Evolutionary conservation across 305 asterid species (phyloP).

Genomic region (Plantago rigida): DNA sequence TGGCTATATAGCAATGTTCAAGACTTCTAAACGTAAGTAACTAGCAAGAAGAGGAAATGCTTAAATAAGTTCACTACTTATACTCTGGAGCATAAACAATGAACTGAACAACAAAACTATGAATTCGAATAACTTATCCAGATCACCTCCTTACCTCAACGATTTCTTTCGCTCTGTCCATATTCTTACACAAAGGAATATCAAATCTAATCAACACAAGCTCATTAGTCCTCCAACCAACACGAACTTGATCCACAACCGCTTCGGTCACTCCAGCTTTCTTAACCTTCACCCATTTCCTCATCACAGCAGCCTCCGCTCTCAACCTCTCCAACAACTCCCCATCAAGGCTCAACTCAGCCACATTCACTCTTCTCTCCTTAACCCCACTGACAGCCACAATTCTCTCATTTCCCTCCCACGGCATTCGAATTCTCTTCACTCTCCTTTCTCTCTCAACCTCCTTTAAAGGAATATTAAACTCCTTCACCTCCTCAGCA

Average conservation of each 20-base stretch:
- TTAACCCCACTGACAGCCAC: constrained; percentile 34
- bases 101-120: neutral
- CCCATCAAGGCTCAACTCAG: constrained; percentile 53
- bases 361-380: constrained; percentile 43
- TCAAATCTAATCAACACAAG: constrained; percentile 83
- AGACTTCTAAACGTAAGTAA: neutral
- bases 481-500: constrained; percentile 25
- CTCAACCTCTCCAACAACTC: constrained; percentile 59
- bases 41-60: neutral
- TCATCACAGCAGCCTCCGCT: constrained; percentile 53
- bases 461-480: constrained; percentile 33
- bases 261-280: constrained; percentile 80
- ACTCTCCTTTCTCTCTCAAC: constrained; percentile 33
- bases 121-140: constrained; percentile 6
- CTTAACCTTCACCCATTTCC: constrained; percentile 82
- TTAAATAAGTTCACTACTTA: neutral
- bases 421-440: constrained; percentile 54
- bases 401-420: constrained; percentile 57
- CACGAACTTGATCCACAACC: constrained; percentile 58
- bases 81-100: neutral
- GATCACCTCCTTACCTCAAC: constrained; percentile 50
- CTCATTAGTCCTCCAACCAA: constrained; percentile 59
- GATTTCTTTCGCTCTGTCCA: constrained; percentile 80
- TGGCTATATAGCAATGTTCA: neutral
- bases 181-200: constrained; percentile 70